Evolutionary conservation across 768 basidiomycete species (phyloP), one percentile per base, ranked within the genome.

Genomic region (Coprinopsis strossmayeri): DNA sequence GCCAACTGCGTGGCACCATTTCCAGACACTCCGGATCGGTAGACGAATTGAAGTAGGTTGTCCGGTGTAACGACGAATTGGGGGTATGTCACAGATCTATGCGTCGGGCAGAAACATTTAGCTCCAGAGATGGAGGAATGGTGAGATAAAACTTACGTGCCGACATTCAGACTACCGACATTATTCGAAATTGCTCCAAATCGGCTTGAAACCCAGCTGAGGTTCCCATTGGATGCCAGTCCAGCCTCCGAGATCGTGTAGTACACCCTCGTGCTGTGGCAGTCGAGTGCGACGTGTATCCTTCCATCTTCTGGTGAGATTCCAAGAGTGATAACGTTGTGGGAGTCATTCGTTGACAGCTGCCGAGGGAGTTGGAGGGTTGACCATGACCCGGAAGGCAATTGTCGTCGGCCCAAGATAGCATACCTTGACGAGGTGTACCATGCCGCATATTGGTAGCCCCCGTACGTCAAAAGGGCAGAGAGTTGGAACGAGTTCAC

Each of bases 271-370:
- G 70, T 67, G 48, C 70, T 72, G 48, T 75, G 73, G 30, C 71
- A 73, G 51, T 75, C 73, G 61, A 75, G 52, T 0, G 72, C 72
- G 9, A 75, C 70, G 47, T 75, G 73, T 18, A 75, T 71, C 49
- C 64, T 69, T 7, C 70, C 72, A 53, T 75, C 73, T 5, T 61
- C 59, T 3, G 73, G 73, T 5, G 71, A 72, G 2, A 75, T 65
- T 3, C 73, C 72, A 1, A 75, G 56, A 0, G 66, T 62, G 40
- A 73, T 67, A 10, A 72, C 72, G 41, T 73, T 73, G 55, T 75
- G 73, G 1, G 71, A 73, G 48, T 75, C 71, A 45, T 49, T 62
- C 3, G 69, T 64, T 5, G 69, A 66, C 1, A 75, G 58, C 17
- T 64, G 65, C 52, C 73, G 70, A 0, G 69, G 70, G 3, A 75